These are phyloP conservation scores for Mortierella sp. DNA, from an alignment of 371 early-diverging fungal species.

Conservation along the genomic window DNA sequence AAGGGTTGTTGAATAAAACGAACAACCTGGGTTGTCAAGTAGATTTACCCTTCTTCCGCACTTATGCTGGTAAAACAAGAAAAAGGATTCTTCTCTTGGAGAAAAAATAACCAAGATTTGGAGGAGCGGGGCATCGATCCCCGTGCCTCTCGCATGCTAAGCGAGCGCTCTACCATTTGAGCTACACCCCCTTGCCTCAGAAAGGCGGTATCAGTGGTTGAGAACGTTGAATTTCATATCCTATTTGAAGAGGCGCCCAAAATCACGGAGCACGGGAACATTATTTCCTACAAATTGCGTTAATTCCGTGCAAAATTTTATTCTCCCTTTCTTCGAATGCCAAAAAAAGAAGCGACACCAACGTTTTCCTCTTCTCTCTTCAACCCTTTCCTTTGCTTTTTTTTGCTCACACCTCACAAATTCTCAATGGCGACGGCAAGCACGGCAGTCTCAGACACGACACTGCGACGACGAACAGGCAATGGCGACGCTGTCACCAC, in stretches of 20 bases:
- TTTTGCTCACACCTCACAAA: neutral
- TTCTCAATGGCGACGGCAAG: neutral
- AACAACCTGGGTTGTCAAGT: no score
- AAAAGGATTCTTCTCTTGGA: no score
- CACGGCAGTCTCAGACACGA: neutral
- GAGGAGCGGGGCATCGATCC: slow-evolving; percentile 13
- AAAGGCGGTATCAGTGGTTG: neutral
- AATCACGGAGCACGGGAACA: no score
- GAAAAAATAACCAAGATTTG: no score
- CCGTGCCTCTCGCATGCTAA: slow-evolving; percentile 13
- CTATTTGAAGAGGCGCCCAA: no score
- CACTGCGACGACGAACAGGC: neutral
- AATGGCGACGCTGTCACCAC: neutral
- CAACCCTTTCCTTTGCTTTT: neutral
- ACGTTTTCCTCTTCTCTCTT: neutral
- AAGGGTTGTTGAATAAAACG: no score
- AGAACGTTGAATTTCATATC: no score
- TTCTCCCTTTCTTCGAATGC: neutral
- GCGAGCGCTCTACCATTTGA: slow-evolving; percentile 14
- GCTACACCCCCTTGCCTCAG: neutral
- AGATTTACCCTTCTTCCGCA: no score
- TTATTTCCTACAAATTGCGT: no score
- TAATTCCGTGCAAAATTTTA: no score
- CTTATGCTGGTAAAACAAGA: no score
- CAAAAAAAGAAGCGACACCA: neutral